Evolutionary conservation across 768 basidiomycete species (phyloP).

Genomic region (Hygrophoropsis aurantiaca): DNA sequence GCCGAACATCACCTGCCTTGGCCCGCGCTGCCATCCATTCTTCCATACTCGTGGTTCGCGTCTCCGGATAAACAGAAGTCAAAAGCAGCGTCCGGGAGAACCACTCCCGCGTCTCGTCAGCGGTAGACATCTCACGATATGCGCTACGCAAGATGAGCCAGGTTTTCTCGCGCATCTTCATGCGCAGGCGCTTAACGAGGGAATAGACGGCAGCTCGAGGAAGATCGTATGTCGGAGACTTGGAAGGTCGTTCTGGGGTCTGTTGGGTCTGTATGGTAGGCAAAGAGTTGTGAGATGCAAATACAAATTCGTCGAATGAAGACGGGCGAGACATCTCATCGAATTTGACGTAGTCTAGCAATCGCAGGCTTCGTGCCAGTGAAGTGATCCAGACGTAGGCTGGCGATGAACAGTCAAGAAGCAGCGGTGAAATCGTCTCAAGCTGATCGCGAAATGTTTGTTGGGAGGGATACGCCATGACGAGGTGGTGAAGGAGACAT

Average conservation of each 20-base stretch:
- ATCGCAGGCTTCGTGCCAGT: slow-evolving; percentile 52
- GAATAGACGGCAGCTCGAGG: slow-evolving; percentile 42
- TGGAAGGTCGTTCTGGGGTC: no score
- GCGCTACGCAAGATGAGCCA: slow-evolving; percentile 62
- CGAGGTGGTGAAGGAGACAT: slow-evolving; percentile 58
- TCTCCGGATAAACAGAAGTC: slow-evolving; percentile 30
- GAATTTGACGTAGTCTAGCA: slow-evolving; percentile 53
- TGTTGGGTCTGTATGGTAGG: no score
- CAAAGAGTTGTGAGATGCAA: background rate
- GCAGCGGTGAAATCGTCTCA: slow-evolving; percentile 25
- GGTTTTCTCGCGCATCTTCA: slow-evolving; percentile 49
- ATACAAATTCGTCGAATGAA: slow-evolving; percentile 24
- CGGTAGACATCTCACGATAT: slow-evolving; percentile 57
- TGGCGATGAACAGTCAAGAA: slow-evolving; percentile 34
- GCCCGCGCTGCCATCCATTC: slow-evolving; percentile 62
- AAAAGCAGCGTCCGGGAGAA: slow-evolving; percentile 49
- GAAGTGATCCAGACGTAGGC: slow-evolving; percentile 51
- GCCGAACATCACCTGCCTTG: no score
- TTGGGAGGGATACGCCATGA: slow-evolving; percentile 65
- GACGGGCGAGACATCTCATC: slow-evolving; percentile 40
- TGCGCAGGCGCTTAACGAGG: slow-evolving; percentile 48
- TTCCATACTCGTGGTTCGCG: slow-evolving; percentile 35
- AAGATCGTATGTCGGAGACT: slow-evolving; percentile 15
- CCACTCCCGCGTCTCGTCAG: slow-evolving; percentile 45
- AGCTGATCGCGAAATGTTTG: slow-evolving; percentile 39